Percentiles rank a stretch among this genome's conserved stretches.
phyloP scores from a whole-genome alignment of 2,329 filamentous ascomycete species.

The Claviceps sp. region DNA sequence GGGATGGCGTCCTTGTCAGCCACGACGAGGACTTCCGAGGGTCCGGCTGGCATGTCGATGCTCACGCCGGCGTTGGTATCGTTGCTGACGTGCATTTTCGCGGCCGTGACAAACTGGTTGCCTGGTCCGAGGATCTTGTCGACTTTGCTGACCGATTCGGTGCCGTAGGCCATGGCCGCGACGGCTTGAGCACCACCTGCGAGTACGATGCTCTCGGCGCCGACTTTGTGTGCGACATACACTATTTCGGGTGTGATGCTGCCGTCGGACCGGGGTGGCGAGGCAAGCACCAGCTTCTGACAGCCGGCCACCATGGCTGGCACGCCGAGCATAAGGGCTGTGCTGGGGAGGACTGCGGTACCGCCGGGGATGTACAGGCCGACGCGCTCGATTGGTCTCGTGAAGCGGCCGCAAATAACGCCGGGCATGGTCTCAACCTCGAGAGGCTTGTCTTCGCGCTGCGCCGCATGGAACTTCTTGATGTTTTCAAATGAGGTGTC shows the following conservation, averaged over 20 bases:
- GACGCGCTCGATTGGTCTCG: conserved; percentile 85
- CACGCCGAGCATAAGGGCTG: conserved; percentile 94
- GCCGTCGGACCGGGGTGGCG: conserved; percentile 78
- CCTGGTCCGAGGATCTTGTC: conserved; percentile 97
- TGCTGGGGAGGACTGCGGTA: conserved; percentile 92
- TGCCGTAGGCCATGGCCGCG: conserved; percentile 94
- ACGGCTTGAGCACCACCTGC: conserved; percentile 93
- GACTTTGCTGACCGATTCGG: conserved; percentile 85
- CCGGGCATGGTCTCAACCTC: conserved; percentile 96
- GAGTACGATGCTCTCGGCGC: conserved; percentile 88
- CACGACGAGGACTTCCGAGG: conserved; percentile 91
- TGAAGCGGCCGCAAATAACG: conserved; percentile 86
- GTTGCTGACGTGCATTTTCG: conserved; percentile 96
- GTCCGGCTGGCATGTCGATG: conserved; percentile 97
- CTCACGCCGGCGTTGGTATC: conserved; percentile 90
- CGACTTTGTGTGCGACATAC: conserved; percentile 92
- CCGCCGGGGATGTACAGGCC: conserved; percentile 92
- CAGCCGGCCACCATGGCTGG: conserved; percentile 96
- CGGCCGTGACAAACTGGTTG: conserved; percentile 96
- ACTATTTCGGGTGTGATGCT: conserved; percentile 93
- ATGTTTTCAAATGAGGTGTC: conserved; percentile 93
- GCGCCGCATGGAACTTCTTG: conserved; percentile 80
- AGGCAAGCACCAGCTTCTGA: conserved; percentile 86
- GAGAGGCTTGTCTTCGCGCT: conserved; percentile 70
- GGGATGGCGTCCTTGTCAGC: conserved; percentile 82